Conservation (phyloP, 2,329 filamentous ascomycete species). For the Aspergillus quadricinctus region DNA sequence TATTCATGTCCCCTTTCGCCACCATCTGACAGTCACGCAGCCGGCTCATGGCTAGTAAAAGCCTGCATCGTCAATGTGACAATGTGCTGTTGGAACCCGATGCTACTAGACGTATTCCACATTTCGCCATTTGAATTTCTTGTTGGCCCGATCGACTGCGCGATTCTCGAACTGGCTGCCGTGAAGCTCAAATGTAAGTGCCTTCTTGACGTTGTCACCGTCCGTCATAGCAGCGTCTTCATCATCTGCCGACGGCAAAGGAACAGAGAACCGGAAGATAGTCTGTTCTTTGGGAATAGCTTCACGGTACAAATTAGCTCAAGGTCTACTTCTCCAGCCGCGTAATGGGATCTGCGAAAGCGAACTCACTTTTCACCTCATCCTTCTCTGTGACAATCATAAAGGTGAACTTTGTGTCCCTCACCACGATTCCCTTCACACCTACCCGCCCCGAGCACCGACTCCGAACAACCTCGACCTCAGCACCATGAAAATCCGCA, state of each 20-base stretch:
- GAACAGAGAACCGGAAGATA: conserved; percentile 72
- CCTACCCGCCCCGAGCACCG: conserved; percentile 78
- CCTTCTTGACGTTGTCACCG: conserved; percentile 25
- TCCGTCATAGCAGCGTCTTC: conserved; percentile 13
- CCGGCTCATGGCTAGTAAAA: neutral
- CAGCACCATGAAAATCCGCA: conserved; percentile 87
- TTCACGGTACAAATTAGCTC: conserved; percentile 19
- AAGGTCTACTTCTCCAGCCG: neutral
- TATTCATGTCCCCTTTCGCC: neutral
- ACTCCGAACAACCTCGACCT: conserved; percentile 77
- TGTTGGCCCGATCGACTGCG: conserved; percentile 78
- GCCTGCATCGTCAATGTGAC: neutral
- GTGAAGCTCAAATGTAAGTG: conserved; percentile 75
- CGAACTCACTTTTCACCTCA: conserved; percentile 59
- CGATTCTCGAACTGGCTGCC: conserved; percentile 83
- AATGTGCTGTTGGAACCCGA: neutral
- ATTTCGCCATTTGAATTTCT: conserved; percentile 86
- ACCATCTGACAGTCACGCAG: neutral
- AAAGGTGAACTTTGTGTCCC: conserved; percentile 82
- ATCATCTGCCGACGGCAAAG: conserved; percentile 35
- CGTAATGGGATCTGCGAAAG: neutral
- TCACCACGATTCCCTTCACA: conserved; percentile 77
- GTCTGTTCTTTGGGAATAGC: conserved; percentile 86
- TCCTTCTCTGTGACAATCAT: conserved; percentile 73
- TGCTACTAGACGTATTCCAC: conserved; percentile 50